Percentiles rank a stretch among this genome's conserved stretches.
Evolutionary conservation across 1,139 yeast species (phyloP).

Genomic region (Diutina ranongensis): DNA sequence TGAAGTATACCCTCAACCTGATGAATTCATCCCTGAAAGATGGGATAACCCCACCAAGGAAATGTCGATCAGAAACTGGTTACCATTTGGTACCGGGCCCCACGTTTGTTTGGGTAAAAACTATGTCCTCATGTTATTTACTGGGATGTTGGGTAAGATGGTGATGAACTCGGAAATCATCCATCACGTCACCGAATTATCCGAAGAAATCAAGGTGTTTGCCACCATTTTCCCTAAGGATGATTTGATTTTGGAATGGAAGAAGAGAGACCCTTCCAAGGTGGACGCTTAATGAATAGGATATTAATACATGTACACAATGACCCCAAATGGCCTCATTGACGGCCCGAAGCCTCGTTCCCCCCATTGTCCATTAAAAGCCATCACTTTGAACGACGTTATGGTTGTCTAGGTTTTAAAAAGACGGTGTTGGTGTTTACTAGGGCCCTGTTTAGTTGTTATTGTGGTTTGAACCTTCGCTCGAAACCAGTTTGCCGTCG

Average conservation of each 20-base stretch:
- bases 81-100: slow-evolving; percentile 94
- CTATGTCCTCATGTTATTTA: slow-evolving; percentile 82
- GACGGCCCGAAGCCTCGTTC: too few relatives aligned
- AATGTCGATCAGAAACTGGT: slow-evolving; percentile 78
- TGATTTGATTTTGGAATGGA: slow-evolving; percentile 74
- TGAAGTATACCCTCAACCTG: slow-evolving; percentile 90
- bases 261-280: slow-evolving; percentile 47
- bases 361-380: too few relatives aligned
- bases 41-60: slow-evolving; percentile 45
- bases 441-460: too few relatives aligned
- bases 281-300: too few relatives aligned
- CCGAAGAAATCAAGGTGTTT: slow-evolving; percentile 89
- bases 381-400: too few relatives aligned
- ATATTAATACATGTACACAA: too few relatives aligned
- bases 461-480: too few relatives aligned
- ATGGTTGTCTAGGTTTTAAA: too few relatives aligned
- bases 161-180: slow-evolving; percentile 66
- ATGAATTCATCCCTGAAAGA: slow-evolving; percentile 88
- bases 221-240: slow-evolving; percentile 98
- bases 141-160: slow-evolving; percentile 85
- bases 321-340: too few relatives aligned
- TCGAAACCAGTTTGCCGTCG: too few relatives aligned
- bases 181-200: slow-evolving; percentile 70
- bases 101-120: slow-evolving; percentile 93
- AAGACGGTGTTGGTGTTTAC: too few relatives aligned